Evolutionary conservation across 129 eudicot species (phyloP).

Genomic region (Arctium minus): DNA sequence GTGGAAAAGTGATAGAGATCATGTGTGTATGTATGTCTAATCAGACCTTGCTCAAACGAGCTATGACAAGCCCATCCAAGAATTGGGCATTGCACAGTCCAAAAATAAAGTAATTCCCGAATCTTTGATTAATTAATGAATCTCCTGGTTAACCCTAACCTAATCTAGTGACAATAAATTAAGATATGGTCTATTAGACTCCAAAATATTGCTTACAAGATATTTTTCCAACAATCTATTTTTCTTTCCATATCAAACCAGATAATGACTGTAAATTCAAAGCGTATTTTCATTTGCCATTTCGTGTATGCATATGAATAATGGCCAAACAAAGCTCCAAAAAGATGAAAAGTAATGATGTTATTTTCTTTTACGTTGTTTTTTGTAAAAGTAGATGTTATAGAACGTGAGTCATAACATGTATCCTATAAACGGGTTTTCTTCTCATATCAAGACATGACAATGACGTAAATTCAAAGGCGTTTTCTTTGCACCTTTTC

Average conservation of each 20-base stretch:
- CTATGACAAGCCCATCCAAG: no score
- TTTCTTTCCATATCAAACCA: background rate
- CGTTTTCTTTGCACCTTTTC: background rate
- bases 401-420: background rate
- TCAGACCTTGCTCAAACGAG: no score
- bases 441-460: background rate
- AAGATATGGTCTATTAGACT: background rate
- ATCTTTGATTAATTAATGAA: background rate
- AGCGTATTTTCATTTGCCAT: background rate
- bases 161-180: background rate
- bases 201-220: no score
- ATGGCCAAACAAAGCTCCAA: background rate
- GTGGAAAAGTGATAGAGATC: no score
- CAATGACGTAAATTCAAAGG: no score
- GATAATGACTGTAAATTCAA: background rate
- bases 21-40: no score
- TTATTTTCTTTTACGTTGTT: no score
- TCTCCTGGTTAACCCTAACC: background rate
- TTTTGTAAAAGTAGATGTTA: background rate
- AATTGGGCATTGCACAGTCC: background rate
- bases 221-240: no score
- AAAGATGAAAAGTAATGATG: background rate
- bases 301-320: background rate
- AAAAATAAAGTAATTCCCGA: background rate
- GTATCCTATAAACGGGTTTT: background rate